Percentiles rank a stretch among this genome's conserved stretches.
Conservation (phyloP, 495 filamentous ascomycete genomes). For the Aspergillus hancockii region DNA sequence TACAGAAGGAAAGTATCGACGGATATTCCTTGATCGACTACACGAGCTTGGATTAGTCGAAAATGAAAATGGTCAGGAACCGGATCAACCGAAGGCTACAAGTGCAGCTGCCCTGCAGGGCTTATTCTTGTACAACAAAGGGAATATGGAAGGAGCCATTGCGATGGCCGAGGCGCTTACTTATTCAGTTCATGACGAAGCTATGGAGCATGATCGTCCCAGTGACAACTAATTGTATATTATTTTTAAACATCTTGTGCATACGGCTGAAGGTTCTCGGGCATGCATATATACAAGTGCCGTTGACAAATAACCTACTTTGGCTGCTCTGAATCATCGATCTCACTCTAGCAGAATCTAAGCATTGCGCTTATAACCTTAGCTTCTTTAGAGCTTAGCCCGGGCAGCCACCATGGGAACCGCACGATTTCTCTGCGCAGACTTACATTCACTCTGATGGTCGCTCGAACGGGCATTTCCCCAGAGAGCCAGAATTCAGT, state of each 20-base stretch:
- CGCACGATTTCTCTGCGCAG: no score
- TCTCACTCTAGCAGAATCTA: not conserved
- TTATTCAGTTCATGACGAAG: constrained; percentile 35
- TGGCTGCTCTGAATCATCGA: not conserved
- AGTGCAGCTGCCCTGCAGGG: constrained; percentile 92
- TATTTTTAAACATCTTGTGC: constrained; percentile 13
- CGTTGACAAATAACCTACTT: not conserved
- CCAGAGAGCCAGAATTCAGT: no score
- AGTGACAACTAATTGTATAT: constrained; percentile 28
- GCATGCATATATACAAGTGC: constrained; percentile 24
- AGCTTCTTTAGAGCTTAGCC: no score
- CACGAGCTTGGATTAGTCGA: constrained; percentile 54
- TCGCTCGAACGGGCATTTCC: no score
- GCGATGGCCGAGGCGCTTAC: constrained; percentile 68
- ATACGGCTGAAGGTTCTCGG: constrained; percentile 2
- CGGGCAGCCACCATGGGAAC: no score
- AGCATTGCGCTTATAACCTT: not conserved
- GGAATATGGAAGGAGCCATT: constrained; percentile 83
- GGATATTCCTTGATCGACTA: constrained; percentile 51
- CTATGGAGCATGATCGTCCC: constrained; percentile 20
- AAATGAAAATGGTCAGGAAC: constrained; percentile 44
- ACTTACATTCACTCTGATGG: no score
- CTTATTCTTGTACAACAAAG: constrained; percentile 91
- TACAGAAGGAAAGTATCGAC: constrained; percentile 49
- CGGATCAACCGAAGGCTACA: constrained; percentile 48